These are phyloP conservation scores for Alternaria consortialis DNA, from an alignment of 2,329 filamentous ascomycete genomes.

Conservation along the genomic window DNA sequence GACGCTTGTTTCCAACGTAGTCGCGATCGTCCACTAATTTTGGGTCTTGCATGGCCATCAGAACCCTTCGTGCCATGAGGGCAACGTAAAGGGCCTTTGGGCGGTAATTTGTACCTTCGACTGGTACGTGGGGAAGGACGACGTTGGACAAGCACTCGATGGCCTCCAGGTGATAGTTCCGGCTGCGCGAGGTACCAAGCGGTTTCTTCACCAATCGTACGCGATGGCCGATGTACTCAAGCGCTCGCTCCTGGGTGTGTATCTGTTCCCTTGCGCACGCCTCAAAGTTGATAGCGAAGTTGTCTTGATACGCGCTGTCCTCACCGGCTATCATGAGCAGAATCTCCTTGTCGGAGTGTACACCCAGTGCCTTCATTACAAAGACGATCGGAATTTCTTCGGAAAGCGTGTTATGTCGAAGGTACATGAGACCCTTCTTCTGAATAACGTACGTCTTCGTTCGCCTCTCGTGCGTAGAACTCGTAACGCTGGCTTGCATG, in stretches of 20 bases:
- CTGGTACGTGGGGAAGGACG: conserved; percentile 92
- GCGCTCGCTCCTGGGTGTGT: conserved; percentile 91
- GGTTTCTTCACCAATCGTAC: conserved; percentile 77
- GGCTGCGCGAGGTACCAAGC: conserved; percentile 62
- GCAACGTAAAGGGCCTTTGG: conserved; percentile 97
- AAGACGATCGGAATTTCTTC: conserved; percentile 97
- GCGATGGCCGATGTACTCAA: conserved; percentile 88
- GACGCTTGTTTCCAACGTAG: conserved; percentile 96
- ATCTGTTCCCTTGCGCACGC: conserved; percentile 85
- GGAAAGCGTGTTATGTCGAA: conserved; percentile 91
- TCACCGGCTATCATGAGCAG: conserved; percentile 88
- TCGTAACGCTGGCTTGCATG: conserved; percentile 89
- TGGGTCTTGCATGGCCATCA: conserved; percentile 91
- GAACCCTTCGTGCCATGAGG: conserved; percentile 94
- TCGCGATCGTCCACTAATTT: conserved; percentile 94
- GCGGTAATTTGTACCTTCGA: conserved; percentile 90
- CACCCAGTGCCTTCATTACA: conserved; percentile 89
- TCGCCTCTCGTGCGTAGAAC: conserved; percentile 96
- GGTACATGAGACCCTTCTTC: conserved; percentile 89
- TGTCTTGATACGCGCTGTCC: conserved; percentile 89
- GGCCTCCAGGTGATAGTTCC: conserved; percentile 89
- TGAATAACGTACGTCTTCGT: conserved; percentile 96
- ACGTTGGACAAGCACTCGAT: conserved; percentile 92
- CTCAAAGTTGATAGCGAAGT: conserved; percentile 95
- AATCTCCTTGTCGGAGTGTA: conserved; percentile 94